Evolutionary conservation across 2,329 filamentous ascomycete genomes (phyloP).

Genomic region (Microdochium nivale): DNA sequence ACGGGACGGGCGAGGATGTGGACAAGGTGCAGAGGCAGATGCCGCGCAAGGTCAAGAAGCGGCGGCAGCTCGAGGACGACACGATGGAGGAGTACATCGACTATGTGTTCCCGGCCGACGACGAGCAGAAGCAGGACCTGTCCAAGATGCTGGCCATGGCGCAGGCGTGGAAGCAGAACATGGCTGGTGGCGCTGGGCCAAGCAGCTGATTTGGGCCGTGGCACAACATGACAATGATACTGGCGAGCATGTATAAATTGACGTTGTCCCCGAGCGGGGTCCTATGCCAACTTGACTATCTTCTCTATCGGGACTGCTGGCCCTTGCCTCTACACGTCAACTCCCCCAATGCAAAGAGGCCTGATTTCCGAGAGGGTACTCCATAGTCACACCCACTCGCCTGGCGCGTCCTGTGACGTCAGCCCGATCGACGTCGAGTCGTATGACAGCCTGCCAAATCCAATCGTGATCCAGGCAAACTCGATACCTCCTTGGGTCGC

Average conservation of each 20-base stretch:
- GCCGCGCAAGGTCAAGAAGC: constrained; percentile 87
- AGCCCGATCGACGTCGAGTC: too few species aligned
- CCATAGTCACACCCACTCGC: too few species aligned
- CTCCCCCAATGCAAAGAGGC: too few species aligned
- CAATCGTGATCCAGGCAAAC: too few species aligned
- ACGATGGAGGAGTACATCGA: constrained; percentile 95
- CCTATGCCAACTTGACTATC: too few species aligned
- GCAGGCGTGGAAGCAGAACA: constrained; percentile 73
- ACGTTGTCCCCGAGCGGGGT: too few species aligned
- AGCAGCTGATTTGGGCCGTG: not conserved
- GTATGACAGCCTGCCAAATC: too few species aligned
- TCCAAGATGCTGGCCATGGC: constrained; percentile 79
- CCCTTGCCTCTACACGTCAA: too few species aligned
- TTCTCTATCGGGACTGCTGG: too few species aligned
- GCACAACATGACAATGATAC: not conserved
- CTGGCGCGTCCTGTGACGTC: too few species aligned
- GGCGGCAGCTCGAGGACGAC: constrained; percentile 84
- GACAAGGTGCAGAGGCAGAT: constrained; percentile 86
- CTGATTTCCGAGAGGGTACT: too few species aligned
- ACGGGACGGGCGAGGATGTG: constrained; percentile 67
- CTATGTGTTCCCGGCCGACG: constrained; percentile 94
- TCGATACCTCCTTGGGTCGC: too few species aligned
- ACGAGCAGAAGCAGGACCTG: constrained; percentile 75
- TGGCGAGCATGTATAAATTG: constrained; percentile 1
- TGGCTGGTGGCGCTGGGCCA: constrained; percentile 16